These are phyloP conservation scores for Blastobotrys petasosporus DNA, from an alignment of 1,139 yeast genomes.

Conservation along the genomic window DNA sequence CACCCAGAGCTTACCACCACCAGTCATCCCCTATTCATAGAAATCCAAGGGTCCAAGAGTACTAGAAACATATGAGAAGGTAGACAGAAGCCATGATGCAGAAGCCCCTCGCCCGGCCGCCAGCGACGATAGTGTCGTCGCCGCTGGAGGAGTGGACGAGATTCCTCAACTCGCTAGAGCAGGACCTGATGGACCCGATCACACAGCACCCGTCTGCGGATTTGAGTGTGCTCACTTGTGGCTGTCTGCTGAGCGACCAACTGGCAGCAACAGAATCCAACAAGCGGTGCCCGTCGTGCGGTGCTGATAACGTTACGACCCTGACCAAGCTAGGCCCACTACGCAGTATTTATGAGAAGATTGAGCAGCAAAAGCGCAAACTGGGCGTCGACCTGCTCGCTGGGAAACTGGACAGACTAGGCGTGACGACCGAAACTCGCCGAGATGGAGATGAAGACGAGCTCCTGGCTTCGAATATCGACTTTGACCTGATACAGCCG, in stretches of 20 bases:
- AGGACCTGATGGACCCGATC: slow-evolving; percentile 21
- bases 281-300: slow-evolving; percentile 3
- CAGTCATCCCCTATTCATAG: too few relatives aligned
- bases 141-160: slow-evolving; percentile 26
- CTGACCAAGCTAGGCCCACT: slow-evolving; percentile 38
- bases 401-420: slow-evolving; percentile 10
- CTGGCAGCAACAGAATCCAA: slow-evolving; percentile 1
- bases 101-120: background rate
- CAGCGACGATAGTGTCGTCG: slow-evolving; percentile 13
- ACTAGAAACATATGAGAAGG: too few relatives aligned
- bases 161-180: slow-evolving; percentile 26
- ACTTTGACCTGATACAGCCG: slow-evolving; percentile 9
- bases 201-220: slow-evolving; percentile 31
- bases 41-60: too few relatives aligned
- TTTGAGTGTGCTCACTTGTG: slow-evolving; percentile 58
- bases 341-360: slow-evolving; percentile 41
- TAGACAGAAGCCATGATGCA: background rate
- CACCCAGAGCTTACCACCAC: too few relatives aligned
- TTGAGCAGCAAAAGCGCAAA: slow-evolving; percentile 31
- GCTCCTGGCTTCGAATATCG: slow-evolving; percentile 3
- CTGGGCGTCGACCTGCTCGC: slow-evolving; percentile 19
- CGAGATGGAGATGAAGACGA: too few relatives aligned
- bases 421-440: background rate
- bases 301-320: background rate
- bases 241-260: slow-evolving; percentile 59